Percentiles rank a stretch among this genome's conserved stretches.
Evolutionary conservation across 371 early-diverging fungal genomes (phyloP).

Genomic region (Mucor ambiguus): DNA sequence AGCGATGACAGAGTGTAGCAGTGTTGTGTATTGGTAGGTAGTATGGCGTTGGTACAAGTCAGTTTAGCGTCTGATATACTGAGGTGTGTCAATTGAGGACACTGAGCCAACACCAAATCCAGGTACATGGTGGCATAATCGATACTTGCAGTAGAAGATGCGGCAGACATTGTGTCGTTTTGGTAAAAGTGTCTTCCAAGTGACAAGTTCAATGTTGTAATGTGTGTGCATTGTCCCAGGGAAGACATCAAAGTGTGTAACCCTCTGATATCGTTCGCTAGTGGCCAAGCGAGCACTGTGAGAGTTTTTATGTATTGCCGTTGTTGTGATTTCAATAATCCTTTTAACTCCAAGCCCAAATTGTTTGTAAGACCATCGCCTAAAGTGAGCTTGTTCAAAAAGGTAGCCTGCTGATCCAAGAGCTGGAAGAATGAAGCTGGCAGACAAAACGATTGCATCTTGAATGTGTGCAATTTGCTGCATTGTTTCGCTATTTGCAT

Average conservation of each 20-base stretch:
- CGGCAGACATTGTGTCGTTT: background rate
- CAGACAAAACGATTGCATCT: background rate
- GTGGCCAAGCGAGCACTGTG: background rate
- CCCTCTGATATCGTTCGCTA: background rate
- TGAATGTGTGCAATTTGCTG: background rate
- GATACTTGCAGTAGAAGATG: background rate
- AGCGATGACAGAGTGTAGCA: background rate
- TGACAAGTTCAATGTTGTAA: background rate
- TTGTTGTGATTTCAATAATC: background rate
- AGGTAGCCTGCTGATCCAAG: background rate
- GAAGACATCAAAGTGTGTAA: background rate
- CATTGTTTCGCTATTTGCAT: background rate
- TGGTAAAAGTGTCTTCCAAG: background rate
- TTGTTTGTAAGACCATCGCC: slow-evolving; percentile 3
- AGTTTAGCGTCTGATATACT: background rate
- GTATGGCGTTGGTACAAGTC: background rate
- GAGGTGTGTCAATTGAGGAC: background rate
- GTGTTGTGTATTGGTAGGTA: background rate
- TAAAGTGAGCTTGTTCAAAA: background rate
- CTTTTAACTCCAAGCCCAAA: background rate
- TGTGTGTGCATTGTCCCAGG: background rate
- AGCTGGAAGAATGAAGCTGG: background rate
- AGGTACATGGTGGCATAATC: background rate
- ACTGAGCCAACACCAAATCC: background rate
- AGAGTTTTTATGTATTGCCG: background rate